Conservation (phyloP, 2,329 filamentous ascomycete species). For the Paecilomyces niveus region DNA sequence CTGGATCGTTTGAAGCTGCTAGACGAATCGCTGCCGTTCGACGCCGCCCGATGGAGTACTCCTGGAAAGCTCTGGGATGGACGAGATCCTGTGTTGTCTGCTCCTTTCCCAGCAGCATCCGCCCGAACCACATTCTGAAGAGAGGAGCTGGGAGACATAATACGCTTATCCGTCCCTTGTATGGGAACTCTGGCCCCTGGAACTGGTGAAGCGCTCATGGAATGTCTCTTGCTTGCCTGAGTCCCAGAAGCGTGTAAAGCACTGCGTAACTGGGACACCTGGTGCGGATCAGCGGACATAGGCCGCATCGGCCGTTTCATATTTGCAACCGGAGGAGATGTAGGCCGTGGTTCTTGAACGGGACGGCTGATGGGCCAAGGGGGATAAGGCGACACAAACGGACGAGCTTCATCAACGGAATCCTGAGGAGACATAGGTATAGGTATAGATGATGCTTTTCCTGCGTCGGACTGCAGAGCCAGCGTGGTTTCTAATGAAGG, state of each 20-base stretch:
- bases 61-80: slow-evolving; percentile 5
- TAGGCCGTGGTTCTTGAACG: neutral
- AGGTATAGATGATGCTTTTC: neutral
- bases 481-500: neutral
- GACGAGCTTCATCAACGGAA: neutral
- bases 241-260: slow-evolving; percentile 1
- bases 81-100: slow-evolving; percentile 3
- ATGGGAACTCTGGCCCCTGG: neutral
- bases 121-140: slow-evolving; percentile 8
- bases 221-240: slow-evolving; percentile 1
- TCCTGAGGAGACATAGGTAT: neutral
- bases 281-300: slow-evolving; percentile 12
- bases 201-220: slow-evolving; percentile 3
- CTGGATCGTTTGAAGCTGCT: slow-evolving; percentile 73
- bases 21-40: slow-evolving; percentile 58
- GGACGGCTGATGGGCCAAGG: slow-evolving; percentile 7
- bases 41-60: slow-evolving; percentile 46
- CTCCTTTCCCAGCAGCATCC: slow-evolving; percentile 1
- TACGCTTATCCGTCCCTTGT: slow-evolving; percentile 10
- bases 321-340: slow-evolving; percentile 4
- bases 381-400: neutral
- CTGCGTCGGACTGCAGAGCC: neutral
- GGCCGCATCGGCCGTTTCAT: slow-evolving; percentile 10
- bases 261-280: slow-evolving; percentile 7
- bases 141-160: slow-evolving; percentile 16